Percentiles rank a stretch among this genome's conserved stretches.
Conservation (phyloP, 108 stramenopile genomes). For the Fragilariopsis cylindrus region DNA sequence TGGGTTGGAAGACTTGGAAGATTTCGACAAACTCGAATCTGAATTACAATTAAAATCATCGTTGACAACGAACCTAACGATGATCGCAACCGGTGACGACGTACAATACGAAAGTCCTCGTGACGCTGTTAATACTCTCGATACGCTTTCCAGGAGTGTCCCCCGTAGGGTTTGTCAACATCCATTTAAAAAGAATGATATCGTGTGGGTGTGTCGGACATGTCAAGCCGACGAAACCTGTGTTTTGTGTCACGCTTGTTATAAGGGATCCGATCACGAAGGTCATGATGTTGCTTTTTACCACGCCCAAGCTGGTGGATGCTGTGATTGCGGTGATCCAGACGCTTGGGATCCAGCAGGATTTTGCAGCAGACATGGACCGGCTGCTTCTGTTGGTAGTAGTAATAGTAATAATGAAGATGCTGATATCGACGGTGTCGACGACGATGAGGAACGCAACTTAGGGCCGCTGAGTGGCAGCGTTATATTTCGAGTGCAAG, state of each 20-base stretch:
- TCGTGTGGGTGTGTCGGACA: constrained; percentile 98
- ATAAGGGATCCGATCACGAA: constrained; percentile 80
- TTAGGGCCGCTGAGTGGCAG: constrained; percentile 25
- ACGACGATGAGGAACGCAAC: constrained; percentile 6
- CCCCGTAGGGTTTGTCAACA: constrained; percentile 87
- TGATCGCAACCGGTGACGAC: constrained; percentile 21
- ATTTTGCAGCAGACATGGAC: constrained; percentile 64
- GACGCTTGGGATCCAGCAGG: constrained; percentile 95
- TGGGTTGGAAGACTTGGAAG: constrained; percentile 37
- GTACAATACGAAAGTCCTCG: constrained; percentile 21
- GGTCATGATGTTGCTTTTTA: constrained; percentile 97
- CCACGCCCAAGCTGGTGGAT: constrained; percentile 94
- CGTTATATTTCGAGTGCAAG: constrained; percentile 42
- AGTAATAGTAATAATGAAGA: not conserved
- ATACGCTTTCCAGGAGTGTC: constrained; percentile 47
- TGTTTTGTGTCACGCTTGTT: constrained; percentile 95
- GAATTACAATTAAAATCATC: constrained; percentile 28
- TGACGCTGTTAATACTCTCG: constrained; percentile 36
- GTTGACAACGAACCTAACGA: constrained; percentile 29
- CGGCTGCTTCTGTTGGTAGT: constrained; percentile 11
- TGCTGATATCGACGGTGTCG: not conserved
- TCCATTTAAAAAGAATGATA: constrained; percentile 92
- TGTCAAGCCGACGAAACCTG: constrained; percentile 97
- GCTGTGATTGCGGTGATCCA: constrained; percentile 98
- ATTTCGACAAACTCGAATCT: constrained; percentile 34